phyloP scores from a whole-genome alignment of 1,284 basidiomycete genomes.

The Heliocybe sulcata region DNA sequence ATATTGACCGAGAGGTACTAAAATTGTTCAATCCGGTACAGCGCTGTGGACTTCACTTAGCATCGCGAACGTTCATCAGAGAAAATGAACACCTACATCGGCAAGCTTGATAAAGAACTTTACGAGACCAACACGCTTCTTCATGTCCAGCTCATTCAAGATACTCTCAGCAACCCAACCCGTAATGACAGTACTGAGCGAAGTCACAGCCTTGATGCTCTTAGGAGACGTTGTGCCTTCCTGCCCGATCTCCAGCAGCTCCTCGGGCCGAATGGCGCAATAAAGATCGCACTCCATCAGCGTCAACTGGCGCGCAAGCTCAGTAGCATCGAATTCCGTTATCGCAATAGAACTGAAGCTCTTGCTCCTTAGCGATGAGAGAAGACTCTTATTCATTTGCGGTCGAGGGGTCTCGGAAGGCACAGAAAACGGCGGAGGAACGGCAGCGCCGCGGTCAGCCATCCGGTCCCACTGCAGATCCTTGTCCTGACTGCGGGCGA shows the following conservation, averaged over 20 bases:
- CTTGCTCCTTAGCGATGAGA: constrained; percentile 52
- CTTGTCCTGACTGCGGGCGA: constrained; percentile 39
- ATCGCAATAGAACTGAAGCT: constrained; percentile 58
- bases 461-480: constrained; percentile 45
- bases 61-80: constrained; percentile 15
- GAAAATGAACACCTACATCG: constrained; percentile 57
- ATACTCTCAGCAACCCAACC: constrained; percentile 96
- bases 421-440: constrained; percentile 51
- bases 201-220: constrained; percentile 80
- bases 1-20: constrained; percentile 87
- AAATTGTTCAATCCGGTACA: constrained; percentile 86
- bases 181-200: constrained; percentile 87
- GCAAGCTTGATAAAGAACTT: constrained; percentile 97
- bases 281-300: constrained; percentile 90
- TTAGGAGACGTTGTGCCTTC: constrained; percentile 57
- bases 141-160: constrained; percentile 82
- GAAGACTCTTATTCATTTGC: constrained; percentile 77
- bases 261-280: constrained; percentile 79
- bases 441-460: constrained; percentile 30
- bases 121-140: constrained; percentile 78
- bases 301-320: constrained; percentile 93
- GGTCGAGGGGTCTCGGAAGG: constrained; percentile 70
- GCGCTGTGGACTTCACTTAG: constrained; percentile 46
- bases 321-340: constrained; percentile 90
- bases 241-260: constrained; percentile 78